Evolutionary conservation across 306 rosid genomes (phyloP).

Genomic region (Malus asiatica): DNA sequence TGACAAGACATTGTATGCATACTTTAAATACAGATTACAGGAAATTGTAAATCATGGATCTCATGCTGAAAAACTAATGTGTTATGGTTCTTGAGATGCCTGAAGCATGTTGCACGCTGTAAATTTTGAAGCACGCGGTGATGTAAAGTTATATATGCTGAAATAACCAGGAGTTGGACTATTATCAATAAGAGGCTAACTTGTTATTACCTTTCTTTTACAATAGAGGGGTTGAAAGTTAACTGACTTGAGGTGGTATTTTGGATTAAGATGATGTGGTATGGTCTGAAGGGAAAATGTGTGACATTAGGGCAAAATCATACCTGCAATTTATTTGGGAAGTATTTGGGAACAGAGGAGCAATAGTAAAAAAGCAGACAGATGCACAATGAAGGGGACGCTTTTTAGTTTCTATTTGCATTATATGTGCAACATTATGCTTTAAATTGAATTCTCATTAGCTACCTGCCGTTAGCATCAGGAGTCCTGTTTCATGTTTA

Average conservation of each 20-base stretch:
- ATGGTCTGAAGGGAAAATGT: neutral
- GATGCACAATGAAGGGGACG: neutral
- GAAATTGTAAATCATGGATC: neutral
- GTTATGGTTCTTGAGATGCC: neutral
- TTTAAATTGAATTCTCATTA: neutral
- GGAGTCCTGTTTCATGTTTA: neutral
- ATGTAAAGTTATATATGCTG: neutral
- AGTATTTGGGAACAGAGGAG: neutral
- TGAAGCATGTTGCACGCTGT: neutral
- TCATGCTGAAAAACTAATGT: neutral
- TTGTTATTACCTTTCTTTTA: neutral
- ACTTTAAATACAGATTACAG: neutral
- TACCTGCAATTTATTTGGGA: neutral
- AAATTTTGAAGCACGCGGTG: neutral
- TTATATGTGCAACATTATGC: neutral
- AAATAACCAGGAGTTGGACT: neutral
- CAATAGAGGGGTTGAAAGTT: neutral
- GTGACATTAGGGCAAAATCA: neutral
- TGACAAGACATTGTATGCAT: neutral
- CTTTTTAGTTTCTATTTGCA: neutral
- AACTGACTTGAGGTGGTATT: neutral
- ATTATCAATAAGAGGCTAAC: neutral
- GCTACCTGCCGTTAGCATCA: neutral
- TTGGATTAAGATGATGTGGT: neutral
- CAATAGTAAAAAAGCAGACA: neutral